Evolutionary conservation across 2,329 filamentous ascomycete species (phyloP).

Genomic region (Sclerotinia minor): DNA sequence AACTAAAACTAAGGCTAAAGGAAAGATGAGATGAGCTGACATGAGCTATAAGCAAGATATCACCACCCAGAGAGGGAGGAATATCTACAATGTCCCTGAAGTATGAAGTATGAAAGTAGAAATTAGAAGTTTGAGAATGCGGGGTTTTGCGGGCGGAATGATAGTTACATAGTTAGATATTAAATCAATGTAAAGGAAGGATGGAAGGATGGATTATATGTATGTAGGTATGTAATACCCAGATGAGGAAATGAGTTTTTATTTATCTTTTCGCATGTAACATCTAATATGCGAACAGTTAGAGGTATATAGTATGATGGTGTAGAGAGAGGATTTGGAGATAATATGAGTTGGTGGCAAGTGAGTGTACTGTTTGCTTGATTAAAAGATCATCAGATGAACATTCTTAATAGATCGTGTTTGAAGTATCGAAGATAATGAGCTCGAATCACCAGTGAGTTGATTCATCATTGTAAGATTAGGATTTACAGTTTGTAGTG

Average conservation of each 20-base stretch:
- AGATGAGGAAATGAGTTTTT: not conserved
- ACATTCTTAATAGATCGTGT: not conserved
- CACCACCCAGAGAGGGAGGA: too few relatives aligned
- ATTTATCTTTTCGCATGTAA: not conserved
- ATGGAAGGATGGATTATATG: not conserved
- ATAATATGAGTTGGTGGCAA: constrained; percentile 9
- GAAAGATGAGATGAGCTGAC: too few relatives aligned
- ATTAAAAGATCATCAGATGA: not conserved
- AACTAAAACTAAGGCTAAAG: too few relatives aligned
- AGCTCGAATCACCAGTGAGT: not conserved
- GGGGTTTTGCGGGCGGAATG: not conserved
- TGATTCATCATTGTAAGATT: too few relatives aligned
- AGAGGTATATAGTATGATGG: not conserved
- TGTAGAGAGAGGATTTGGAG: not conserved
- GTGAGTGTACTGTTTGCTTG: not conserved
- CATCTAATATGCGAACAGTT: too few relatives aligned
- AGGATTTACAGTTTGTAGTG: not conserved
- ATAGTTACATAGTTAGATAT: not conserved
- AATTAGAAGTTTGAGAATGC: not conserved
- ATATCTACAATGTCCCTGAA: not conserved
- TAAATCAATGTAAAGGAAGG: not conserved
- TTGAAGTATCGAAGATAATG: not conserved
- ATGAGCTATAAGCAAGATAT: too few relatives aligned
- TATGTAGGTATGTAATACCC: not conserved
- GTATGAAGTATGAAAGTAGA: not conserved